Percentiles rank a stretch among this genome's conserved stretches.
phyloP scores from a whole-genome alignment of 2,329 filamentous ascomycete genomes.

The Colletotrichum sp. region DNA sequence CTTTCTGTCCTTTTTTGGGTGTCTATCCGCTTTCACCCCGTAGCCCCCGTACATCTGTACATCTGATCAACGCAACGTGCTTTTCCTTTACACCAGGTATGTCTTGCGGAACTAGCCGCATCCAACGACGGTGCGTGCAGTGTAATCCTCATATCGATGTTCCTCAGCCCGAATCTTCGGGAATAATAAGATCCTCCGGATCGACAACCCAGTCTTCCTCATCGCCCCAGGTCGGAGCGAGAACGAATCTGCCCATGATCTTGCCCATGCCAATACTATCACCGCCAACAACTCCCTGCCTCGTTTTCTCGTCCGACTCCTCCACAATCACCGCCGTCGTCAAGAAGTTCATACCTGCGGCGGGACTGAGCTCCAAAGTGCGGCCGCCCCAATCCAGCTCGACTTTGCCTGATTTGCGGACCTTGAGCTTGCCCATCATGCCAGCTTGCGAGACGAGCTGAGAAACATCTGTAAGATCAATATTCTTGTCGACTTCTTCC shows the following conservation, averaged over 20 bases:
- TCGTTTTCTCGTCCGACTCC: constrained; percentile 58
- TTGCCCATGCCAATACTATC: constrained; percentile 66
- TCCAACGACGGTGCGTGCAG: neutral
- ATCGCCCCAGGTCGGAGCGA: constrained; percentile 63
- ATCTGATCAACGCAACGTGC: neutral
- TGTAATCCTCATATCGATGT: neutral
- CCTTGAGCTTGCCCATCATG: constrained; percentile 64
- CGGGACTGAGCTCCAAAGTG: constrained; percentile 55
- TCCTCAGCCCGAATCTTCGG: neutral
- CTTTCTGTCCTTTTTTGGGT: constrained; percentile 7
- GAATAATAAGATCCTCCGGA: constrained; percentile 31
- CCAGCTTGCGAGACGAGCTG: constrained; percentile 56
- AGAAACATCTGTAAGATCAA: constrained; percentile 36
- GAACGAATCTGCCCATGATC: constrained; percentile 66
- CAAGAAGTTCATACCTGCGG: constrained; percentile 60
- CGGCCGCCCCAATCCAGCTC: constrained; percentile 69
- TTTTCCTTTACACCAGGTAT: neutral
- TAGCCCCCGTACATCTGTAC: neutral
- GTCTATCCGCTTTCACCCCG: neutral
- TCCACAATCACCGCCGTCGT: constrained; percentile 66
- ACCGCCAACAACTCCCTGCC: constrained; percentile 46
- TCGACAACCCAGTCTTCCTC: constrained; percentile 60
- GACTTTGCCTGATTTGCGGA: constrained; percentile 66
- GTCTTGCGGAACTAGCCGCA: neutral
- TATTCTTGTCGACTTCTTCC: constrained; percentile 28